A percentile compares a stretch with the other conserved stretches of the same genome.
Evolutionary conservation across 116 monocot species (phyloP).

Genomic region (Cymodocea nodosa): DNA sequence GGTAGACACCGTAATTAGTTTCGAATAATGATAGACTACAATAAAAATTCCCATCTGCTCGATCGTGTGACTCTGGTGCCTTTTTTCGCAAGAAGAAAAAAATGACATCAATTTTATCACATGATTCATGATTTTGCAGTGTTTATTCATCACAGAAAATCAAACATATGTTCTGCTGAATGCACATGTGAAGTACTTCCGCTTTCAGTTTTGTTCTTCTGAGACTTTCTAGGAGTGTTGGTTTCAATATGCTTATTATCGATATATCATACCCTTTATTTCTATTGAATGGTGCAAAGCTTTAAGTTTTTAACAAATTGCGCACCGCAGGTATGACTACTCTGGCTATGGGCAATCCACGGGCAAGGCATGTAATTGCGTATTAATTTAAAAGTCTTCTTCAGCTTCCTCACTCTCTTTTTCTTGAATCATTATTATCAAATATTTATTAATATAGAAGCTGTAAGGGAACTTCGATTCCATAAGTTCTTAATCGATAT

Average conservation of each 20-base stretch:
- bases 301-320: neutral
- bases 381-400: neutral
- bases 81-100: too few relatives aligned
- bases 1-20: too few relatives aligned
- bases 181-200: too few relatives aligned
- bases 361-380: slow-evolving; percentile 39
- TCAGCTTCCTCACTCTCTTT: neutral
- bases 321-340: slow-evolving; percentile 56
- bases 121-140: too few relatives aligned
- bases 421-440: neutral
- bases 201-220: too few relatives aligned
- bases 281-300: neutral
- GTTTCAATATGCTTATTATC: neutral
- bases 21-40: too few relatives aligned
- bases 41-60: too few relatives aligned
- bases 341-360: slow-evolving; percentile 82
- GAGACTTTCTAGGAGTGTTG: neutral
- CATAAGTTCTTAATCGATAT: slow-evolving; percentile 9
- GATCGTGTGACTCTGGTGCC: too few relatives aligned
- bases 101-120: too few relatives aligned
- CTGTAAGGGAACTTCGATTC: slow-evolving; percentile 2
- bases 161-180: too few relatives aligned
- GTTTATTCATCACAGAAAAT: too few relatives aligned
- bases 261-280: neutral
- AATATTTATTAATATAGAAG: neutral